phyloP scores from a whole-genome alignment of 169 alveolate genomes.

The Plasmodium malariae region DNA sequence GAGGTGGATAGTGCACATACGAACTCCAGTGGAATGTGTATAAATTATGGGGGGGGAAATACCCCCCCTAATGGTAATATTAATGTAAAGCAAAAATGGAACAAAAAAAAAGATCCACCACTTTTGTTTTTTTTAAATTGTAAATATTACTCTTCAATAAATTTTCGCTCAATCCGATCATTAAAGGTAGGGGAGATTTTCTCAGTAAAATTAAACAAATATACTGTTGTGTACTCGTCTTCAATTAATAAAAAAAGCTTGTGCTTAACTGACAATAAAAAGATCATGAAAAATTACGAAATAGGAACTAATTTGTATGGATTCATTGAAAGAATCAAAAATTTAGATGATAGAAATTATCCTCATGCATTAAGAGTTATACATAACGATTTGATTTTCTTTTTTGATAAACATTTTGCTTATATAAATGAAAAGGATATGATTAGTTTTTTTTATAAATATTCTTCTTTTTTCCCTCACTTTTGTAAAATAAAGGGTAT shows the following conservation, averaged over 20 bases:
- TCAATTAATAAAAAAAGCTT: background rate
- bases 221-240: background rate
- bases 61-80: too few relatives aligned
- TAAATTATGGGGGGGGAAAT: too few relatives aligned
- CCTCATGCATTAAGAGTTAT: slow-evolving; percentile 8
- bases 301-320: background rate
- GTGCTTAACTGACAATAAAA: background rate
- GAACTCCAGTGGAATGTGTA: too few relatives aligned
- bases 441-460: slow-evolving; percentile 67
- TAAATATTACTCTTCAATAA: background rate
- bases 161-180: background rate
- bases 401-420: slow-evolving; percentile 13
- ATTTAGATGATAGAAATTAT: background rate
- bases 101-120: too few relatives aligned
- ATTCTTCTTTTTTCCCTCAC: slow-evolving; percentile 33
- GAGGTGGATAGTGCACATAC: background rate
- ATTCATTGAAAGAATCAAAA: slow-evolving; percentile 34
- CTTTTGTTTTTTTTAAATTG: background rate
- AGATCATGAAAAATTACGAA: background rate
- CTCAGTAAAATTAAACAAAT: background rate
- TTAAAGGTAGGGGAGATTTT: background rate
- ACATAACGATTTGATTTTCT: slow-evolving; percentile 18
- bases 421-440: slow-evolving; percentile 26
- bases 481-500: slow-evolving; percentile 1
- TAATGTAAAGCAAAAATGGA: too few relatives aligned